These are phyloP conservation scores for Dactylorhiza incarnata DNA, from an alignment of 106 monocot species.

Conservation along the genomic window DNA sequence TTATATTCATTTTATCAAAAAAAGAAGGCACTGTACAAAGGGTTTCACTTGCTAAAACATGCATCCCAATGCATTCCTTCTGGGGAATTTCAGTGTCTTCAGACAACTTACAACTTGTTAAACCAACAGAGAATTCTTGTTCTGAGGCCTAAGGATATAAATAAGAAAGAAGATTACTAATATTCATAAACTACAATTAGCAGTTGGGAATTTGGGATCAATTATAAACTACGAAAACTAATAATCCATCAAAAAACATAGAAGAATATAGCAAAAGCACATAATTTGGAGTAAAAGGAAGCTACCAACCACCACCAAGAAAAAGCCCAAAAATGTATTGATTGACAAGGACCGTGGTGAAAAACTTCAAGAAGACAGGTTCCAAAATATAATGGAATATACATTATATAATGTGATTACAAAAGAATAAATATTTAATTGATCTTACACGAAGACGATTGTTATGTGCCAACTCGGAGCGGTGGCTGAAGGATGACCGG, in stretches of 20 bases:
- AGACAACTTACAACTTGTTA: conserved; percentile 6
- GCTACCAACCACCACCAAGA: not conserved
- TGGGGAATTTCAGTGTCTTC: not conserved
- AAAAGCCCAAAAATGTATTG: not conserved
- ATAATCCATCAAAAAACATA: not conserved
- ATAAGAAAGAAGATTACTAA: not conserved
- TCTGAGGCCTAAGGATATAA: conserved; percentile 6
- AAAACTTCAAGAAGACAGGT: not conserved
- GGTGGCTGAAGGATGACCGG: too few species aligned
- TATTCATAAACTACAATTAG: not conserved
- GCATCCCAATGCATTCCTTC: conserved; percentile 6
- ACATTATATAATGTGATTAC: too few species aligned
- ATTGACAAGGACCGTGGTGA: not conserved
- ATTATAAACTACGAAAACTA: not conserved
- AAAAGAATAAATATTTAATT: too few species aligned
- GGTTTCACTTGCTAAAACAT: conserved; percentile 1
- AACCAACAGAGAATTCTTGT: conserved; percentile 4
- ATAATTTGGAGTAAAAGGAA: too few species aligned
- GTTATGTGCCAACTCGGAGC: too few species aligned
- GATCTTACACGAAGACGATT: too few species aligned
- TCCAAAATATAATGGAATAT: too few species aligned
- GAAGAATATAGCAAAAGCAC: not conserved
- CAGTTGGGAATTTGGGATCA: not conserved
- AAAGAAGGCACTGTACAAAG: not conserved
- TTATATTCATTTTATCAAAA: not conserved